Evolutionary conservation across 768 basidiomycete genomes (phyloP).

Genomic region (Tylopilus balloui): DNA sequence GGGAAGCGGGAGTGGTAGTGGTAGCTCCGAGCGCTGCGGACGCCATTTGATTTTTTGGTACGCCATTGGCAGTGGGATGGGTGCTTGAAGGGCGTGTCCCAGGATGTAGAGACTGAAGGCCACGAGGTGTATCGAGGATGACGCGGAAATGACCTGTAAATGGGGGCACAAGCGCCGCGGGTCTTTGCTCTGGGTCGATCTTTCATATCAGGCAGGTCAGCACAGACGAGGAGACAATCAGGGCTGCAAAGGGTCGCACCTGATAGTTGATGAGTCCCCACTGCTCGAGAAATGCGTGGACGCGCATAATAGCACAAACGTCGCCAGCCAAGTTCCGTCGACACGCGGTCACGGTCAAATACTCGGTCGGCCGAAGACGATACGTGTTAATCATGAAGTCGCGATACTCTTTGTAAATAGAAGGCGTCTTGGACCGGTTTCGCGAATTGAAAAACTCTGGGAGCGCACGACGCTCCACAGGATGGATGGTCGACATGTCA

Average conservation of each 20-base stretch:
- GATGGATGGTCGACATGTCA: slow-evolving; percentile 89
- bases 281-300: slow-evolving; percentile 97
- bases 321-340: slow-evolving; percentile 94
- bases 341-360: slow-evolving; percentile 96
- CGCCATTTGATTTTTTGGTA: slow-evolving; percentile 34
- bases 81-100: slow-evolving; percentile 58
- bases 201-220: slow-evolving; percentile 32
- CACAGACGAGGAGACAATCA: not conserved
- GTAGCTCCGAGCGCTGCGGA: slow-evolving; percentile 8
- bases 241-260: slow-evolving; percentile 41
- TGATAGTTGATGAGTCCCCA: slow-evolving; percentile 99
- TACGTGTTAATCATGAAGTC: slow-evolving; percentile 99
- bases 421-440: slow-evolving; percentile 91
- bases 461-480: slow-evolving; percentile 85
- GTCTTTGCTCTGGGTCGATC: slow-evolving; percentile 97
- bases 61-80: slow-evolving; percentile 45
- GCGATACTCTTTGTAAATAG: slow-evolving; percentile 98
- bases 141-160: slow-evolving; percentile 99
- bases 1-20: slow-evolving; percentile 53
- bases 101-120: slow-evolving; percentile 89
- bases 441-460: slow-evolving; percentile 98
- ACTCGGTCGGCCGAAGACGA: slow-evolving; percentile 87
- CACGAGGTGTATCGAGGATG: slow-evolving; percentile 93
- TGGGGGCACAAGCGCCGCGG: slow-evolving; percentile 90
- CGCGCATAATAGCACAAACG: slow-evolving; percentile 97